Percentiles rank a stretch among this genome's conserved stretches.
Conservation (phyloP, 768 basidiomycete species). For the Tulasnella sp. region DNA sequence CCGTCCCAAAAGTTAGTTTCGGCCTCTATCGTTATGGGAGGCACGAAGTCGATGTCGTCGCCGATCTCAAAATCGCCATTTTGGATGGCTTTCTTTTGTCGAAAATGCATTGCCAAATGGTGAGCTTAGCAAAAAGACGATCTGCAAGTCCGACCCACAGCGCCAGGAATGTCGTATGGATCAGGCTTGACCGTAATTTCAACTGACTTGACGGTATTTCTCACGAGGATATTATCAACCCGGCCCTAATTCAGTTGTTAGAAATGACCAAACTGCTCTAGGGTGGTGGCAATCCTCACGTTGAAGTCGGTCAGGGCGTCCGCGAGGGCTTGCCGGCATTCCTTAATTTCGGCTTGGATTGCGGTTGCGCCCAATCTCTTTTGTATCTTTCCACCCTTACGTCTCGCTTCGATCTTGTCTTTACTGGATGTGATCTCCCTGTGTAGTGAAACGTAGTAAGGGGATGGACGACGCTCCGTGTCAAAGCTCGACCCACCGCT, state of each 20-base stretch:
- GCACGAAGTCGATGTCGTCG: too few relatives aligned
- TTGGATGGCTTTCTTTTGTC: too few relatives aligned
- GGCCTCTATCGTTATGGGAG: too few relatives aligned
- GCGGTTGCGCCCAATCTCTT: not conserved
- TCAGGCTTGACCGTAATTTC: not conserved
- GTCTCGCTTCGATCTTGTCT: not conserved
- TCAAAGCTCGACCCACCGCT: not conserved
- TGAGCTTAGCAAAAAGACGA: not conserved
- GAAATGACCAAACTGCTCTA: not conserved
- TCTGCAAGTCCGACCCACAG: not conserved
- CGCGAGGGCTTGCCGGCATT: not conserved
- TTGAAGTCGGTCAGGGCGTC: not conserved
- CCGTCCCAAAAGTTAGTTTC: too few relatives aligned
- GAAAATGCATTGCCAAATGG: not conserved
- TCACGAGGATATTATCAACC: not conserved
- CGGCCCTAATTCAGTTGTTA: not conserved
- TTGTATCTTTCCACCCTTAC: not conserved
- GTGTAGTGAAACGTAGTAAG: not conserved
- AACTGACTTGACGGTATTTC: not conserved
- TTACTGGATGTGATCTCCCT: not conserved
- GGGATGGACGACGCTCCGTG: not conserved
- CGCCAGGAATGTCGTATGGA: not conserved
- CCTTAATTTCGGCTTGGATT: not conserved
- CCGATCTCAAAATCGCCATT: too few relatives aligned
- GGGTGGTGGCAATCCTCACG: not conserved